Base-by-base conservation (phyloP, 768 basidiomycete species). In the Agaricus sinodeliciosus region DNA sequence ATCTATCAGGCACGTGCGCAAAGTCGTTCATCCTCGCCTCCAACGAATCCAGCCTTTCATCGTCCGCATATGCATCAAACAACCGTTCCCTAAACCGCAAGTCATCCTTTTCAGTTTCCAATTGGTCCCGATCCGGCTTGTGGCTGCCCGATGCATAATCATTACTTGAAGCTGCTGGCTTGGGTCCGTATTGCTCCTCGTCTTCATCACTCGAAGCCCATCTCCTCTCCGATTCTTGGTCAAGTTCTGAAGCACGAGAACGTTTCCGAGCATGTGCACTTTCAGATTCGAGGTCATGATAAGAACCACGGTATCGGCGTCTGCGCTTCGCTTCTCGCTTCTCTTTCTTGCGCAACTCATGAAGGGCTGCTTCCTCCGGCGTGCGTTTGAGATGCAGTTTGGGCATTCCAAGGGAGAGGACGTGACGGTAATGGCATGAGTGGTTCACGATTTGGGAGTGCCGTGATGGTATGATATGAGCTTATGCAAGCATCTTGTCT, bases 1-100 rank as follows among this genome's bases (percentile, higher is more conserved):
- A 91, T 37, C 88, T 76, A 58, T 78, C 73, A 4, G 90, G 91
- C 2, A 92, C 70, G 65, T 88, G 87, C 2, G 77, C 74, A 64
- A 81, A 87, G 43, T 79, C 76, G 57, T 85, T 88, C 58, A 90
- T 69, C 35, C 70, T 74, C 3, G 83, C 72, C 63, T 87, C 78
- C 37, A 90, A 61, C 2, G 72, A 72, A 55, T 87, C 84, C 28
- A 88, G 63, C 39, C 81, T 72, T 54, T 85, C 83, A 55, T 92
- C 89, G 27, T 90, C 87, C 42, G 75, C 84, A 60, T 87, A 70
- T 9, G 85, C 87, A 42, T 76, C 80, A 59, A 80, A 80, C 72
- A 92, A 74, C 69, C 83, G 91, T 59, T 87, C 84, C 40, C 78
- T 72, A 64, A 90, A 94, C 26, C 69, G 69, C 52, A 72, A 65